Conservation (phyloP, 176 grass and related monocot genomes). For the Musa troglodytarum region DNA sequence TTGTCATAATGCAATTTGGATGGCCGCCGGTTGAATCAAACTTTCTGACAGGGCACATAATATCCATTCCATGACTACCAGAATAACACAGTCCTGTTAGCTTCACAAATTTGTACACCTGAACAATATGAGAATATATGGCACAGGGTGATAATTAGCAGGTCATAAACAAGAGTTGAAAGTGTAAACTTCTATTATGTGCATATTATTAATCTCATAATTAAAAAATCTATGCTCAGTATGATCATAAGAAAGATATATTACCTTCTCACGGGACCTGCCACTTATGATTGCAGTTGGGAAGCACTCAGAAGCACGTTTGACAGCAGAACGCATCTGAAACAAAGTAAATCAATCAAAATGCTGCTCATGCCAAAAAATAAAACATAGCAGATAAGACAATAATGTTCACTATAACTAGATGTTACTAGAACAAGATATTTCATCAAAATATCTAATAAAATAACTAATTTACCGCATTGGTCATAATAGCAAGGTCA, state of each 20-base stretch:
- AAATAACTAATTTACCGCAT: constrained; percentile 36
- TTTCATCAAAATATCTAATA: neutral
- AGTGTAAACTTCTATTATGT: neutral
- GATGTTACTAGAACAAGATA: no score
- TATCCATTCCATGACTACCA: constrained; percentile 98
- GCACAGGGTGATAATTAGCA: neutral
- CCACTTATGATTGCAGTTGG: constrained; percentile 89
- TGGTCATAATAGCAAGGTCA: constrained; percentile 70
- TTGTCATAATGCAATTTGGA: constrained; percentile 12
- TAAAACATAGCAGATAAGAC: neutral
- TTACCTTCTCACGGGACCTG: constrained; percentile 84
- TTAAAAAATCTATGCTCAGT: constrained; percentile 7
- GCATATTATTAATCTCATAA: neutral
- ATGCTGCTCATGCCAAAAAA: neutral
- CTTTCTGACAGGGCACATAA: constrained; percentile 52
- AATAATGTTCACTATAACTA: neutral
- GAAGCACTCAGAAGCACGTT: constrained; percentile 58
- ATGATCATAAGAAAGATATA: neutral
- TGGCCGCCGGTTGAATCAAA: constrained; percentile 17
- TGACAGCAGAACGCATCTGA: constrained; percentile 76
- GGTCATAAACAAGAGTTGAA: neutral
- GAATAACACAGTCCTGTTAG: constrained; percentile 82
- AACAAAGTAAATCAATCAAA: neutral
- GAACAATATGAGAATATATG: neutral
- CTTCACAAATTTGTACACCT: constrained; percentile 89